Evolutionary conservation across 2,329 filamentous ascomycete genomes (phyloP).

Genomic region (Aspergillus fischeri): DNA sequence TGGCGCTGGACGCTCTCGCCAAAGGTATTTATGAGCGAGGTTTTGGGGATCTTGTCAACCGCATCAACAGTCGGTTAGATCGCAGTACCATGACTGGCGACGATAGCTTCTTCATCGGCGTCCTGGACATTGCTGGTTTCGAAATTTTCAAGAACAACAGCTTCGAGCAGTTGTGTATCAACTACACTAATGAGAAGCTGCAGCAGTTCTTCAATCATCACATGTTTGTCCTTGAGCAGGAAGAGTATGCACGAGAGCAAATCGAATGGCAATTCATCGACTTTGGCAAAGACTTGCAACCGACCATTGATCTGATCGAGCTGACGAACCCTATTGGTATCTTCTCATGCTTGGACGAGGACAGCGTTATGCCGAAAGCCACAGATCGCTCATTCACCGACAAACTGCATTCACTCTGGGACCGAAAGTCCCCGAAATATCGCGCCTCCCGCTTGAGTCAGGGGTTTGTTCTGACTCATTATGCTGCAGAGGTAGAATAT

Average conservation of each 20-base stretch:
- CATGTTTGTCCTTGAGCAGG: constrained; percentile 98
- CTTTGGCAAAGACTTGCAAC: constrained; percentile 93
- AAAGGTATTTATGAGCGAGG: constrained; percentile 98
- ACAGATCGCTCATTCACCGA: constrained; percentile 97
- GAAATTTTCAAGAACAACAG: constrained; percentile 98
- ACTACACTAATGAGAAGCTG: constrained; percentile 98
- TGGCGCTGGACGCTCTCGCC: constrained; percentile 82
- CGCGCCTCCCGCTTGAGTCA: constrained; percentile 80
- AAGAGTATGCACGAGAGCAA: constrained; percentile 94
- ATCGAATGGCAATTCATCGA: constrained; percentile 99
- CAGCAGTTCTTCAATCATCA: constrained; percentile 99
- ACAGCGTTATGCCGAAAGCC: constrained; percentile 98
- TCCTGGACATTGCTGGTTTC: constrained; percentile 97
- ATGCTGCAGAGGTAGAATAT: constrained; percentile 96
- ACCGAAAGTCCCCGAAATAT: constrained; percentile 93
- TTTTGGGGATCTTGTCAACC: constrained; percentile 85
- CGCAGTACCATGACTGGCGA: constrained; percentile 77
- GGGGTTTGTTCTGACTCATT: constrained; percentile 94
- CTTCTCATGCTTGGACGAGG: constrained; percentile 96
- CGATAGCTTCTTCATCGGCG: constrained; percentile 92
- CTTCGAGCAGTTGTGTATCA: constrained; percentile 98
- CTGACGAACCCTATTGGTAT: constrained; percentile 95
- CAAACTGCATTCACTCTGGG: constrained; percentile 95
- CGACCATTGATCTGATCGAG: constrained; percentile 96
- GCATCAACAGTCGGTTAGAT: constrained; percentile 89